Conservation (phyloP, 2,329 filamentous ascomycete genomes). For the Apiospora arundinis region DNA sequence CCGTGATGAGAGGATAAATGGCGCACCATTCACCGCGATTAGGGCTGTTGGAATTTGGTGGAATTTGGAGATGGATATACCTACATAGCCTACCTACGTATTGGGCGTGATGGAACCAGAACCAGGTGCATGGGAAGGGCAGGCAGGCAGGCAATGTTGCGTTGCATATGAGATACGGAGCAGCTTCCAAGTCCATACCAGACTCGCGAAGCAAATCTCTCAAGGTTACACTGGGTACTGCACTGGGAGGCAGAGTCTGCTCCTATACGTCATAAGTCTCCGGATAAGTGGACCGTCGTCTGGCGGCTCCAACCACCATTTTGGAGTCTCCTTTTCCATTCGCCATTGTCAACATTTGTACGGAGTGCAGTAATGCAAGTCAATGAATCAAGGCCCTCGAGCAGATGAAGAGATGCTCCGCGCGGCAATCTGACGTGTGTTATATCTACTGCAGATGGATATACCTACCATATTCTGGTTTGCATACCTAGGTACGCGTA, state of each 20-base stretch:
- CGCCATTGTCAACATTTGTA: not conserved
- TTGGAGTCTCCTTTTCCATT: not conserved
- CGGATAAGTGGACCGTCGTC: not conserved
- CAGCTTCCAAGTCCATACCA: not conserved
- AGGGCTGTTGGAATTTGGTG: not conserved
- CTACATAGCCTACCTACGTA: too few relatives aligned
- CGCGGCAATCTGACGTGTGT: not conserved
- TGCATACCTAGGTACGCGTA: too few relatives aligned
- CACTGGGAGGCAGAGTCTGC: not conserved
- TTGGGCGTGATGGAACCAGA: too few relatives aligned
- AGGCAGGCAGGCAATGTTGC: not conserved
- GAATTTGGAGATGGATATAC: not conserved
- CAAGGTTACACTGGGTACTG: not conserved
- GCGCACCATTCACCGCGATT: not conserved
- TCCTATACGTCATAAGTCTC: conserved; percentile 4
- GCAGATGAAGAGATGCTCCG: not conserved
- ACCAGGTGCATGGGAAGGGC: not conserved
- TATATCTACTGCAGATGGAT: not conserved
- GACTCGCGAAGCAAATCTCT: conserved; percentile 10
- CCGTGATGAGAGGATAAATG: not conserved
- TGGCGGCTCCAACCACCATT: not conserved
- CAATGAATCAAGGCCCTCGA: not conserved
- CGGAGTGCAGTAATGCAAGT: not conserved
- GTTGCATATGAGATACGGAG: not conserved
- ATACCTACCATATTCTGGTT: too few relatives aligned